Percentiles rank a stretch among this genome's conserved stretches.
Conservation (phyloP, 805 yeast genomes). For the Saccharomycopsis fibuligera region DNA sequence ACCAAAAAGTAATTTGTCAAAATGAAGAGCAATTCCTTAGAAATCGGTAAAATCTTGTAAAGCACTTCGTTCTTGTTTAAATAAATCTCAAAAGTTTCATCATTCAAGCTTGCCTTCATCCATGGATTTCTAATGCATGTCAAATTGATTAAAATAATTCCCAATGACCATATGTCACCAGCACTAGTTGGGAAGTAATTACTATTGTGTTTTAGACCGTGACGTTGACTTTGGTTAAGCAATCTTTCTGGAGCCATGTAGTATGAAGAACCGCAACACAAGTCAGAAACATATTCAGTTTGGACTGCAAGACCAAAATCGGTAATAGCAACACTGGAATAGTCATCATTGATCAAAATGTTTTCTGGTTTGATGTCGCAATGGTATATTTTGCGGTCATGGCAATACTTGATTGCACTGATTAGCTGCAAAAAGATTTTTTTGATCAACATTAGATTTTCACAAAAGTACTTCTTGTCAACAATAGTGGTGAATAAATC, state of each 20-base stretch:
- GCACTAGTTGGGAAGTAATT: constrained; percentile 56
- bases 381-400: constrained; percentile 76
- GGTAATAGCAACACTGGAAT: constrained; percentile 53
- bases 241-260: constrained; percentile 91
- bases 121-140: constrained; percentile 86
- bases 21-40: constrained; percentile 51
- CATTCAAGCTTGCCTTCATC: constrained; percentile 67
- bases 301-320: constrained; percentile 88
- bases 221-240: constrained; percentile 29
- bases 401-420: constrained; percentile 79
- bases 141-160: constrained; percentile 72
- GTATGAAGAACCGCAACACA: constrained; percentile 80
- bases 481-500: constrained; percentile 85
- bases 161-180: constrained; percentile 86
- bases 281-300: constrained; percentile 48
- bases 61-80: constrained; percentile 49
- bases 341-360: constrained; percentile 59
- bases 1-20: constrained; percentile 29
- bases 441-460: constrained; percentile 44
- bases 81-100: constrained; percentile 60
- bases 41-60: constrained; percentile 64
- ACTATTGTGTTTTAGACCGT: not conserved
- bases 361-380: constrained; percentile 97
- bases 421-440: constrained; percentile 68
- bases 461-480: constrained; percentile 55